phyloP scores from a whole-genome alignment of 2,329 filamentous ascomycete species.

The Cordyceps pruinosa region DNA sequence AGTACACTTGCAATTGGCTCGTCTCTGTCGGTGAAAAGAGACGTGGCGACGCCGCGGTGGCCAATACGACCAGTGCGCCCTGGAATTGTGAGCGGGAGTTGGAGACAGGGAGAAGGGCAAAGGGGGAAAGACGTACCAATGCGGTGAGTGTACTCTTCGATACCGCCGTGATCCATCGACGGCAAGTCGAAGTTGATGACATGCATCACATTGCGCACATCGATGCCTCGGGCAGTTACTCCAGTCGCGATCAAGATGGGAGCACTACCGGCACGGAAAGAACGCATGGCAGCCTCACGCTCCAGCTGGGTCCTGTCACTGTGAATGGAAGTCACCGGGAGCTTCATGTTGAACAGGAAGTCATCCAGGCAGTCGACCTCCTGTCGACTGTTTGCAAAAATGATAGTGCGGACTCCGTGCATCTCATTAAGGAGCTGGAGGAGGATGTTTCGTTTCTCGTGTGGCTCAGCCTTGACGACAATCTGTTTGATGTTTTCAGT shows the following conservation, averaged over 20 bases:
- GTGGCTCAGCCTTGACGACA: conserved; percentile 59
- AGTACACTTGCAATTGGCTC: conserved; percentile 65
- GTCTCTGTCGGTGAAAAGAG: conserved; percentile 78
- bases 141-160: conserved; percentile 88
- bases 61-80: conserved; percentile 93
- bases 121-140: conserved; percentile 59
- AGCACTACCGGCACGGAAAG: conserved; percentile 66
- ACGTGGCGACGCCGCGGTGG: conserved; percentile 76
- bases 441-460: conserved; percentile 62
- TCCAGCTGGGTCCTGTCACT: conserved; percentile 80
- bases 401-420: conserved; percentile 69
- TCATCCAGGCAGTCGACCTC: conserved; percentile 82
- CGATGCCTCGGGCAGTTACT: conserved; percentile 79
- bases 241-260: conserved; percentile 85
- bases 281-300: conserved; percentile 83
- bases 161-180: conserved; percentile 67
- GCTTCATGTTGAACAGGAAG: conserved; percentile 68
- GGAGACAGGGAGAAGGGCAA: not conserved
- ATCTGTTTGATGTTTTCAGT: conserved; percentile 78
- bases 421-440: conserved; percentile 65
- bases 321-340: conserved; percentile 87
- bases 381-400: conserved; percentile 82
- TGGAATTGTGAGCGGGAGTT: conserved; percentile 25
- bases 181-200: conserved; percentile 94
- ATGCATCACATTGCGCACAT: conserved; percentile 79